phyloP scores from a whole-genome alignment of 177 flowering plant genomes.

The Vitis hybrid region DNA sequence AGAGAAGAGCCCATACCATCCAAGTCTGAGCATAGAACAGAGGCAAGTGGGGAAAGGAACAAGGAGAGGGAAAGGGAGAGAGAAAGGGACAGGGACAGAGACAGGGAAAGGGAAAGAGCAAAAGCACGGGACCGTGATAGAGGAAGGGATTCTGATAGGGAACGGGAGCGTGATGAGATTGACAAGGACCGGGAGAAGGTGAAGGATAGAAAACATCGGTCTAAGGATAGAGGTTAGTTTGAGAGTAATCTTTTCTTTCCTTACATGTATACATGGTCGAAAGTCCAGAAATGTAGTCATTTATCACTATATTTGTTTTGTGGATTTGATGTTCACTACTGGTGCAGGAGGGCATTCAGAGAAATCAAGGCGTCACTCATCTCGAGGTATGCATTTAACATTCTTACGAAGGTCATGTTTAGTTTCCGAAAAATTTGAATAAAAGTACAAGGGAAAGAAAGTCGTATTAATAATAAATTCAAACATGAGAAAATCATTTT shows the following conservation, averaged over 20 bases:
- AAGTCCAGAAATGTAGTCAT: neutral
- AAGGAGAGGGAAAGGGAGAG: conserved; percentile 38
- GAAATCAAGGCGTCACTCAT: conserved; percentile 71
- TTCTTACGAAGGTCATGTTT: too few relatives aligned
- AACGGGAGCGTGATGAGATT: conserved; percentile 64
- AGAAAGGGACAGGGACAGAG: conserved; percentile 35
- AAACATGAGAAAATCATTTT: conserved; percentile 5
- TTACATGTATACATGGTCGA: neutral
- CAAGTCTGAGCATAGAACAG: conserved; percentile 48
- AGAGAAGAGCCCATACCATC: conserved; percentile 45
- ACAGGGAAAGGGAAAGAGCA: conserved; percentile 47
- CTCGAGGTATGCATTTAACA: conserved; percentile 55
- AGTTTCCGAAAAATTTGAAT: too few relatives aligned
- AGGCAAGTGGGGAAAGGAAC: conserved; percentile 52
- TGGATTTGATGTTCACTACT: neutral
- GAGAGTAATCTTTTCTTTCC: neutral
- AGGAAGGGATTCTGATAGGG: conserved; percentile 61
- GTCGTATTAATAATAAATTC: too few relatives aligned
- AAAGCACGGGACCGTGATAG: conserved; percentile 65
- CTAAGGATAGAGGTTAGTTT: conserved; percentile 59
- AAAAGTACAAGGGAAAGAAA: too few relatives aligned
- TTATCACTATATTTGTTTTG: neutral
- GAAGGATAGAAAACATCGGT: conserved; percentile 66
- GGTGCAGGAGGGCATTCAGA: conserved; percentile 62
- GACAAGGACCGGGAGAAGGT: conserved; percentile 63